phyloP scores from a whole-genome alignment of 768 basidiomycete species.

The Cystofilobasidium ferigula region DNA sequence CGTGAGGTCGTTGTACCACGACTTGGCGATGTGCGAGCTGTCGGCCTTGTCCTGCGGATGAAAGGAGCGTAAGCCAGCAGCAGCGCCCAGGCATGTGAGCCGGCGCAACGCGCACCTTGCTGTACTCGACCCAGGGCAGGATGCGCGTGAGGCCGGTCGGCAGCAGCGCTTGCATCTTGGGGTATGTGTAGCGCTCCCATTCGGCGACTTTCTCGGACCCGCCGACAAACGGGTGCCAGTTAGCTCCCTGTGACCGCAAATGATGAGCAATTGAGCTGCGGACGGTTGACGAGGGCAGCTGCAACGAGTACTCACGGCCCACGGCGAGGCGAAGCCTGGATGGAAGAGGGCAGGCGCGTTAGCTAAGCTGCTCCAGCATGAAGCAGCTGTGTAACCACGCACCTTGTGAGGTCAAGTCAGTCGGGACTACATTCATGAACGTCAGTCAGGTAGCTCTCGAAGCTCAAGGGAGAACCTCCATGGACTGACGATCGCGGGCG shows the following conservation, averaged over 20 bases:
- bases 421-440: too few species aligned
- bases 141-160: neutral
- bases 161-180: neutral
- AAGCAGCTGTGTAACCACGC: too few species aligned
- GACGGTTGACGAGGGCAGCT: neutral
- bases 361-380: too few species aligned
- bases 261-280: neutral
- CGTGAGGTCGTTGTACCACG: constrained; percentile 20
- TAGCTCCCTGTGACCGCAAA: neutral
- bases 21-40: constrained; percentile 1
- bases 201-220: neutral
- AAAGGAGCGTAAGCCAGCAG: neutral
- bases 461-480: too few species aligned
- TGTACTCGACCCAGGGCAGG: neutral
- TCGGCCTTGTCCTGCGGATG: neutral
- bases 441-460: too few species aligned
- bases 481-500: constrained; percentile 22
- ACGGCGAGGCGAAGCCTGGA: neutral
- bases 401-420: too few species aligned
- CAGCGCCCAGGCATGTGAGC: too few species aligned
- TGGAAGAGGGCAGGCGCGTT: too few species aligned
- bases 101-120: neutral
- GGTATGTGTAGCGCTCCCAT: neutral
- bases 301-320: neutral
- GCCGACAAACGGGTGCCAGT: neutral